Conservation (phyloP, 441 rosid species). For the Adansonia rubrostipa region DNA sequence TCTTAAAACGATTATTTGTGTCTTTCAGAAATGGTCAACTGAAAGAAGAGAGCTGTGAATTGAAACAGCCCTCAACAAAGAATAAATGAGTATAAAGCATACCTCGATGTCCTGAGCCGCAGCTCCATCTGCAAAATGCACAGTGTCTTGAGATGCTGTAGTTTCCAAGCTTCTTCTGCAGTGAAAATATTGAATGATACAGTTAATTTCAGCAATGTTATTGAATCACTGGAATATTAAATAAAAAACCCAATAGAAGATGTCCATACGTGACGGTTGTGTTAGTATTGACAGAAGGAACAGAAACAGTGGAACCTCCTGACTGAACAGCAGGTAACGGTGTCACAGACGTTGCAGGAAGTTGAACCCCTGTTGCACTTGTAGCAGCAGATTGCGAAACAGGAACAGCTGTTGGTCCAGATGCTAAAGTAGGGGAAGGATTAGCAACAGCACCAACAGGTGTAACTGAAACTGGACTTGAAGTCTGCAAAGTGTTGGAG, state of each 20-base stretch:
- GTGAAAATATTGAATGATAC: constrained; percentile 27
- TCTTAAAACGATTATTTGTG: not conserved
- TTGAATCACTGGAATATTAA: constrained; percentile 7
- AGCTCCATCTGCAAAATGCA: constrained; percentile 50
- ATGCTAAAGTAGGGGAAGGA: constrained; percentile 48
- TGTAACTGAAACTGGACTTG: constrained; percentile 64
- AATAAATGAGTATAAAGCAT: constrained; percentile 35
- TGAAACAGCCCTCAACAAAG: not conserved
- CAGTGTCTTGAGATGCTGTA: constrained; percentile 49
- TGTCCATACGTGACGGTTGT: constrained; percentile 48
- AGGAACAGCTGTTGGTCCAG: constrained; percentile 50
- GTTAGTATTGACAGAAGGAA: constrained; percentile 37
- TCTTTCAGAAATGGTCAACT: constrained; percentile 1
- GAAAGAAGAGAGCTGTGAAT: not conserved
- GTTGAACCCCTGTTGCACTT: constrained; percentile 50
- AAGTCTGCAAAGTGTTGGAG: constrained; percentile 52
- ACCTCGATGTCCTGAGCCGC: constrained; percentile 66
- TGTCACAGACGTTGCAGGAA: constrained; percentile 29
- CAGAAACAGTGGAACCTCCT: constrained; percentile 39
- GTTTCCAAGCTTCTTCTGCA: constrained; percentile 53
- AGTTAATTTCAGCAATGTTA: constrained; percentile 3
- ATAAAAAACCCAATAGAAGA: constrained; percentile 26
- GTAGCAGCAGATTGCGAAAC: constrained; percentile 46
- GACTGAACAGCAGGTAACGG: constrained; percentile 40
- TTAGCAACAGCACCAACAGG: constrained; percentile 54